Base-by-base conservation (phyloP, 768 basidiomycete species). In the Sistotremastrum niveocremeum region DNA sequence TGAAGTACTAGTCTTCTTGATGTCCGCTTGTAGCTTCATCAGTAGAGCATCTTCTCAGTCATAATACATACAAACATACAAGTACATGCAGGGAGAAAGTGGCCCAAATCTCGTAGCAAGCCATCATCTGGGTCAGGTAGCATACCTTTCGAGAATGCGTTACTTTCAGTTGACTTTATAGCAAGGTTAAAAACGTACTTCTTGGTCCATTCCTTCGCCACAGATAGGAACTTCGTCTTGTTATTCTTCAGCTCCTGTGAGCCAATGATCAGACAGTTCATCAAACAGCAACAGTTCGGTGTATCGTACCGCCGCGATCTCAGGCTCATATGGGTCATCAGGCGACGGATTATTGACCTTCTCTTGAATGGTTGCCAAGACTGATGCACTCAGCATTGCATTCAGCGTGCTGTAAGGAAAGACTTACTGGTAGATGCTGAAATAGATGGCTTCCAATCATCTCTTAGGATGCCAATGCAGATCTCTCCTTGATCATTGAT, bases 401-500 rank as follows among this genome's bases (percentile, higher is more conserved):
- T 7, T 36, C 5, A 44, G 36, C 48, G 44, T 39, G 48, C 41
- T 34, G 34, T 30, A 42, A 49, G 30, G 7, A 33, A 28, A 28
- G 6, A 50, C 71, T 46, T 51, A 81, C 85, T 81, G 42, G 79
- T 76, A 9, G 78, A 73, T 42, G 90, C 57, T 6, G 80, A 77
- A 44, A 87, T 72, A 4, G 82, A 75, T 36, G 87, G 87, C 61
- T 87, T 89, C 87, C 87, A 90, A 66, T 88, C 84, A 60, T 90
- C 87, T 54, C 83, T 75, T 44, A 90, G 71, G 41, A 90, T 72
- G 34, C 86, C 81, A 33, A 90, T 77, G 58, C 87, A 90, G 47
- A 90, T 89, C 28, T 74, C 69, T 34, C 87, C 87, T 58, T 90
- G 85, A 47, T 89, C 87, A 51, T 90, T 87, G 60, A 90, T 84